Evolutionary conservation across 805 yeast species (phyloP).

Genomic region (Wickerhamomyces rabaulensis): DNA sequence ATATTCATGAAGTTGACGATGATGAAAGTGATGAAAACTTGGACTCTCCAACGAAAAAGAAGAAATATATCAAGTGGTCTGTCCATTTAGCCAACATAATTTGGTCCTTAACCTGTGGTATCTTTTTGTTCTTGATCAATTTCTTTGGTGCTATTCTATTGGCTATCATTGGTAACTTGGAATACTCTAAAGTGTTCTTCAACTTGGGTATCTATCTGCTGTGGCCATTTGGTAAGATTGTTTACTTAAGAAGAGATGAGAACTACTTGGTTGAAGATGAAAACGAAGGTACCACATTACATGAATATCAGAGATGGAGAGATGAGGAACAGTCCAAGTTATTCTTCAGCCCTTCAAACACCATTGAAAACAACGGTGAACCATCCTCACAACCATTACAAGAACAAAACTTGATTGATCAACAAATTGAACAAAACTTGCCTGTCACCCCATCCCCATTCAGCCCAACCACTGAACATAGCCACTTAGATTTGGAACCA

Average conservation of each 20-base stretch:
- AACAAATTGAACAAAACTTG: background rate
- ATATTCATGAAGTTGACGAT: slow-evolving; percentile 69
- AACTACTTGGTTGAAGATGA: slow-evolving; percentile 83
- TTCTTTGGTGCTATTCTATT: slow-evolving; percentile 39
- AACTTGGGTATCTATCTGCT: slow-evolving; percentile 67
- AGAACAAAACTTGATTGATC: background rate
- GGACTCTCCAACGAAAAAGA: slow-evolving; percentile 4
- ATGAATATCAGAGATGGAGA: slow-evolving; percentile 88
- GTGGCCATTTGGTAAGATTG: slow-evolving; percentile 87
- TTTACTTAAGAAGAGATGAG: slow-evolving; percentile 70
- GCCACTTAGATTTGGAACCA: slow-evolving; percentile 2
- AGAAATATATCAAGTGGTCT: slow-evolving; percentile 48
- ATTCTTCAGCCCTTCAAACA: slow-evolving; percentile 48
- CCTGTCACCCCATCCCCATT: background rate
- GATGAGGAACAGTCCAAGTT: slow-evolving; percentile 67
- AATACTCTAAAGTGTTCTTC: slow-evolving; percentile 57
- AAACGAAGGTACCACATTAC: slow-evolving; percentile 78
- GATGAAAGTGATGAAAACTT: slow-evolving; percentile 2
- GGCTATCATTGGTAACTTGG: slow-evolving; percentile 40
- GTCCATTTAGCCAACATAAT: slow-evolving; percentile 63
- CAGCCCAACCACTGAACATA: background rate
- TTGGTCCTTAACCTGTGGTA: slow-evolving; percentile 75
- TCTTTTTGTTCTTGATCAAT: slow-evolving; percentile 51
- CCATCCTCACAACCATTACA: background rate
- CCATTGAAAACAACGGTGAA: slow-evolving; percentile 1